Base-by-base conservation (phyloP, 495 filamentous ascomycete genomes). In the Neurospora sp. region DNA sequence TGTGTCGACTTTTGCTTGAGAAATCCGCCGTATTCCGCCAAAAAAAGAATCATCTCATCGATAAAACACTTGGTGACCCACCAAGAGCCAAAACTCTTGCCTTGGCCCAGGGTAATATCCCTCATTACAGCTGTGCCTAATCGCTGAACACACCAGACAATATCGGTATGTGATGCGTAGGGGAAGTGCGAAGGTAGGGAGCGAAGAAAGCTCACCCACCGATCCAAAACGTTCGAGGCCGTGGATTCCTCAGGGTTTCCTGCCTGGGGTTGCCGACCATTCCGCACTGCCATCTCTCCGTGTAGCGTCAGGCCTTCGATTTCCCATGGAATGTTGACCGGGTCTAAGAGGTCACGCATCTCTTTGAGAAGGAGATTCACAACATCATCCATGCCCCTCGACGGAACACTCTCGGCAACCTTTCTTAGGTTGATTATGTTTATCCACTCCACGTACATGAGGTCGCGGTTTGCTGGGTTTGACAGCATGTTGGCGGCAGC, bases 61-160 rank as follows among this genome's bases (percentile, higher is more conserved):
- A 99, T 88, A 86, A 94, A 99, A 71, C 94, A 93, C 79, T 98
- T 97, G n/a, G 93, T 94, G 71, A 97, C 92, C 94, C 96, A 98
- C 96, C 96, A 99, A 2, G 92, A 90, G 16, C 93, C 93, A 78
- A 97, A 99, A 77, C 93, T 97, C 73, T 90, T 88, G 11, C 92
- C 93, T 73, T 92, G 90, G 35, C 88, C 88, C 31, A 98, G 89
- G 9, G 95, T 98, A 72, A 95, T 86, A 76, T 94, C 93, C 48
- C 93, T 86, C 79, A 95, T 84, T 8, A 91, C 89, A 12, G 91
- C 88, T 2, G 89, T 90, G 20, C 91, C 88, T 20, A 94, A 82
- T 37, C 88, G 86, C 72, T 90, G 88, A 31, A 93, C 88, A 74
- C 89, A 91, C 79, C 89, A 88, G 23, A 94, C 85, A 54, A 95